Conservation (phyloP, 2,329 filamentous ascomycete species). For the Epichloe festucae region DNA sequence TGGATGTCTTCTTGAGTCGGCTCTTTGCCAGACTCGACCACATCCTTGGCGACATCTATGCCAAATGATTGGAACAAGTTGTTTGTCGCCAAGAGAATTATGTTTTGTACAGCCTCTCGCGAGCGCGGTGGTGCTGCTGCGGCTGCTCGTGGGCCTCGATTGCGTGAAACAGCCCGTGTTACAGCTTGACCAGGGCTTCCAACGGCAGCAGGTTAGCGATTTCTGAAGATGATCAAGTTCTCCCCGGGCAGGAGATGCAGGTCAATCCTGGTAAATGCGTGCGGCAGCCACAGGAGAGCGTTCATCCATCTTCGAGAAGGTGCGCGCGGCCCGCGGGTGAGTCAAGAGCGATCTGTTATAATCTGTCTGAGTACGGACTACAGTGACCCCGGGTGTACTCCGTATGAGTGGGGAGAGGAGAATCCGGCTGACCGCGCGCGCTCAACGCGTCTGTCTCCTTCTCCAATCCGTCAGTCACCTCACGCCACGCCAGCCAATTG, state of each 20-base stretch:
- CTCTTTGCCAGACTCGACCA: not conserved
- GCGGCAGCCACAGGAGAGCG: too few species aligned
- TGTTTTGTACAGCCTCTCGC: not conserved
- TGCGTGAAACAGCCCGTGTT: not conserved
- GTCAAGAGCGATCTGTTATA: too few species aligned
- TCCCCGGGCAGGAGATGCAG: too few species aligned
- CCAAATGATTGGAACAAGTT: conserved; percentile 18
- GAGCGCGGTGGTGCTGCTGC: not conserved
- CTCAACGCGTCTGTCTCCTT: conserved; percentile 5
- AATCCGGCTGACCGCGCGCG: not conserved
- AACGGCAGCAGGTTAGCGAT: too few species aligned
- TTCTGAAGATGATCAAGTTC: too few species aligned
- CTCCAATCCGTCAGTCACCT: not conserved
- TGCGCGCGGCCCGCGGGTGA: too few species aligned
- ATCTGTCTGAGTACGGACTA: too few species aligned
- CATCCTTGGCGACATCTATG: conserved; percentile 15
- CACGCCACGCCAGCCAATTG: conserved; percentile 1
- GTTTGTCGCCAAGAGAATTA: conserved; percentile 15
- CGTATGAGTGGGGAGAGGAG: too few species aligned
- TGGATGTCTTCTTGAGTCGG: not conserved
- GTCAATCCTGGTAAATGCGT: too few species aligned
- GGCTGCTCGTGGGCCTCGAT: not conserved
- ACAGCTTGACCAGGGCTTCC: too few species aligned
- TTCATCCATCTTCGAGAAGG: too few species aligned
- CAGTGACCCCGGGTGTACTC: too few species aligned